Evolutionary conservation across 352 stramenopile genomes (phyloP).

Genomic region (Pythium biforme): DNA sequence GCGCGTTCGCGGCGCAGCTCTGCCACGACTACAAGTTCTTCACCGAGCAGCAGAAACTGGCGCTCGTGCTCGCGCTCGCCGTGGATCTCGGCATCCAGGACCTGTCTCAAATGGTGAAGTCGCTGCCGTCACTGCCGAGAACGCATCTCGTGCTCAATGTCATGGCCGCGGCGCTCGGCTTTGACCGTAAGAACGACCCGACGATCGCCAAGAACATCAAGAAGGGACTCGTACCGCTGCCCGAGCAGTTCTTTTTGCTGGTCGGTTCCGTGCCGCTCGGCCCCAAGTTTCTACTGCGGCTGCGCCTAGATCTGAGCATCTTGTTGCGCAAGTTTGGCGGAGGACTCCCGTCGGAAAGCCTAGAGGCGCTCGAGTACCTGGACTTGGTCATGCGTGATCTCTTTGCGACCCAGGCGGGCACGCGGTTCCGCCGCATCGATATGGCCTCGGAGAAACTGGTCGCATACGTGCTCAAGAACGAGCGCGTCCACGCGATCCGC

Average conservation of each 20-base stretch:
- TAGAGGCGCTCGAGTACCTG: conserved; percentile 72
- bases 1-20: conserved; percentile 74
- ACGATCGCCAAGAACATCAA: conserved; percentile 87
- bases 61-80: conserved; percentile 75
- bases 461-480: conserved; percentile 70
- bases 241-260: conserved; percentile 80
- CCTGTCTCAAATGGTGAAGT: conserved; percentile 79
- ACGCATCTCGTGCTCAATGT: conserved; percentile 84
- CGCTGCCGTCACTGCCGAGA: conserved; percentile 68
- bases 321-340: conserved; percentile 52
- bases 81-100: conserved; percentile 80
- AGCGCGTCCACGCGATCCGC: conserved; percentile 73
- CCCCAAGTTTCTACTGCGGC: conserved; percentile 68
- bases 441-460: conserved; percentile 66
- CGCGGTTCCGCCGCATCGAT: conserved; percentile 79
- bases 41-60: conserved; percentile 71
- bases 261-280: conserved; percentile 68
- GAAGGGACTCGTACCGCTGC: conserved; percentile 72
- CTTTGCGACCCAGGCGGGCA: conserved; percentile 79
- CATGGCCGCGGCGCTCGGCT: conserved; percentile 67
- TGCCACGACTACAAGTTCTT: conserved; percentile 78
- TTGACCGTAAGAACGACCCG: conserved; percentile 79
- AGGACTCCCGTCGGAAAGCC: conserved; percentile 41
- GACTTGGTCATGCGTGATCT: conserved; percentile 83
- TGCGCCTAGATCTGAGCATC: conserved; percentile 62